Conservation (phyloP, 73 alveolate genomes). For the Symbiodinium natans region DNA sequence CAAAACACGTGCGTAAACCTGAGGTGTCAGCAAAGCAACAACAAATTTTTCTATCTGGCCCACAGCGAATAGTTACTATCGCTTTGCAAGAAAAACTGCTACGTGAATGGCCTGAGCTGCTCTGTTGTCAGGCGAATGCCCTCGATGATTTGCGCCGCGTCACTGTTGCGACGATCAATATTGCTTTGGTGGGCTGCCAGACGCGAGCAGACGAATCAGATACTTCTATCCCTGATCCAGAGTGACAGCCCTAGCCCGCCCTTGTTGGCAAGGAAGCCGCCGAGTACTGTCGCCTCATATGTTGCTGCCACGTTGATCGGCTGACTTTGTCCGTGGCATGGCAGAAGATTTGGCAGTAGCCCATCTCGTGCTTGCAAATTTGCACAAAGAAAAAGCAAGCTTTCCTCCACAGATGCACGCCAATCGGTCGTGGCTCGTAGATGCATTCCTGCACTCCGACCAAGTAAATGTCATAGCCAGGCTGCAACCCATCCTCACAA, state of each 20-base stretch:
- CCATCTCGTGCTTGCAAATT: conserved; percentile 63
- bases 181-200: conserved; percentile 63
- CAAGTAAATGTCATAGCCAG: conserved; percentile 61
- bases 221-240: conserved; percentile 45
- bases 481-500: conserved; percentile 57
- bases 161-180: conserved; percentile 55
- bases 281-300: conserved; percentile 74
- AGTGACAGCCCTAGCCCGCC: conserved; percentile 67
- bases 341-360: conserved; percentile 70
- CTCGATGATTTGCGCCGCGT: conserved; percentile 81
- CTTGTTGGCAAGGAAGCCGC: conserved; percentile 62
- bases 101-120: conserved; percentile 49
- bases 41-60: too few relatives aligned
- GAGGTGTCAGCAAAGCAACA: too few relatives aligned
- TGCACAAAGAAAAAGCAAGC: conserved; percentile 26
- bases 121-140: conserved; percentile 77
- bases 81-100: background rate
- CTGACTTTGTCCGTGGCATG: conserved; percentile 32
- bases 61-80: background rate
- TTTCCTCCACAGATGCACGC: conserved; percentile 31
- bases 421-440: conserved; percentile 63
- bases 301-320: conserved; percentile 35
- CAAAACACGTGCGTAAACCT: conserved; percentile 80
- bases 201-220: conserved; percentile 64
- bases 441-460: conserved; percentile 71